Evolutionary conservation across 495 filamentous ascomycete species (phyloP), one percentile per base, ranked within the genome.

Genomic region (Extremus antarcticus): DNA sequence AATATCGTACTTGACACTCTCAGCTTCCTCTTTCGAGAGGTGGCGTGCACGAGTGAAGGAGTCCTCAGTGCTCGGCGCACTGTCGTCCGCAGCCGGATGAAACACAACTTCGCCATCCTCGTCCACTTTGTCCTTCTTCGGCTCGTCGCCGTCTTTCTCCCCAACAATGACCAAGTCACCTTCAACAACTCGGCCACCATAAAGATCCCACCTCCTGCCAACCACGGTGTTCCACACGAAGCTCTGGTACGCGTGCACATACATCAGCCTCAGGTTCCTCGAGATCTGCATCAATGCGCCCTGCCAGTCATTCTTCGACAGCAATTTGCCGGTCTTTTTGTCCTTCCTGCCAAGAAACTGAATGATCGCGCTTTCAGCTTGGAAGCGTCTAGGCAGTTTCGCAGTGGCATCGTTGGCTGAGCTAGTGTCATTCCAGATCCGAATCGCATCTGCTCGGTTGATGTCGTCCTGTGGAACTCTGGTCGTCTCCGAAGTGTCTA

Each of bases 241-340:
- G 3, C 85, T 90, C 66, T 98, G 92, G 70, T 94, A 96, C 24
- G 94, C 92, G 61, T 98, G 92, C 13, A 94, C 83, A 60, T 98
- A 98, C 87, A 97, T 96, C 35, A 87, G 76, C 16, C 87, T 81
- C 69, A 95, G 75, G 38, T 85, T 84, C 1, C 90, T 77, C 8
- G 79, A 83, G 54, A 97, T 87, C 25, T 74, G 74, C 65, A 82
- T 77, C 50, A 98, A 65, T 0, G 91, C 89, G 13, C 88, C 89
- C 47, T 86, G 74, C 62, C 78, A 90, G 69, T 98, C 90, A 23
- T 66, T 73, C 22, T 59, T 62, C 21, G 55, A 60, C 25, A 58
- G 48, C 11, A 57, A 43, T 25, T 64, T 54, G 16, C 61, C 58
- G 1, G 50, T 58, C 17, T 51, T 54, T 39, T 64, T 23, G 58